phyloP scores from a whole-genome alignment of 306 rosid species.

The Urtica urens region DNA sequence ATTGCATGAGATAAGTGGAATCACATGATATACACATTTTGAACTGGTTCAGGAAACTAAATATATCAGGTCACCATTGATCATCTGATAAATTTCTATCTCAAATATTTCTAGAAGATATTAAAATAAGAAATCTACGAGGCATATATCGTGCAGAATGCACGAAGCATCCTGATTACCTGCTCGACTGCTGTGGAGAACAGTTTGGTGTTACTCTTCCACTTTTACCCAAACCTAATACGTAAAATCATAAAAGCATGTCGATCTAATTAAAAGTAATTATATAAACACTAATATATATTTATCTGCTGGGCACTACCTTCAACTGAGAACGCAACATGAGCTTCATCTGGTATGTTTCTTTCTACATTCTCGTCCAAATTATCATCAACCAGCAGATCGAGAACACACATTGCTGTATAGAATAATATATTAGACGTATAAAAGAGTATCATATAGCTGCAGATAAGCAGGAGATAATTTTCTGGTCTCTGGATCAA shows the following conservation, averaged over 20 bases:
- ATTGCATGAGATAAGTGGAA: not conserved
- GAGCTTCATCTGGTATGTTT: conserved; percentile 55
- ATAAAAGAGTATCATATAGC: conserved; percentile 8
- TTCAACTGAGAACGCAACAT: conserved; percentile 83
- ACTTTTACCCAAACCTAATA: conserved; percentile 74
- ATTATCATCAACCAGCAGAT: conserved; percentile 64
- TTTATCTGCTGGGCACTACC: conserved; percentile 29
- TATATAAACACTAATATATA: not conserved
- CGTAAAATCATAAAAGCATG: conserved; percentile 4
- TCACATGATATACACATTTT: not conserved
- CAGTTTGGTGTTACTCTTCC: conserved; percentile 68
- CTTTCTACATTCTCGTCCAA: conserved; percentile 25
- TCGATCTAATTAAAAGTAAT: not conserved
- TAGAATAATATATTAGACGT: conserved; percentile 6
- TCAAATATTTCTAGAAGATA: not conserved
- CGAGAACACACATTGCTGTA: conserved; percentile 58
- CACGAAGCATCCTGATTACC: conserved; percentile 27
- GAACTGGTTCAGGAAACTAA: not conserved
- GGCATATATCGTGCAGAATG: not conserved
- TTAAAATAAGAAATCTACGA: not conserved
- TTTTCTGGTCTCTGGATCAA: not conserved
- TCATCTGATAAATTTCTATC: not conserved
- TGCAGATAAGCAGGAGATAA: not conserved
- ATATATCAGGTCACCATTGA: not conserved
- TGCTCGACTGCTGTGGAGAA: conserved; percentile 57